Evolutionary conservation across 1,284 basidiomycete genomes (phyloP).

Genomic region (Apiotrichum gamsii): DNA sequence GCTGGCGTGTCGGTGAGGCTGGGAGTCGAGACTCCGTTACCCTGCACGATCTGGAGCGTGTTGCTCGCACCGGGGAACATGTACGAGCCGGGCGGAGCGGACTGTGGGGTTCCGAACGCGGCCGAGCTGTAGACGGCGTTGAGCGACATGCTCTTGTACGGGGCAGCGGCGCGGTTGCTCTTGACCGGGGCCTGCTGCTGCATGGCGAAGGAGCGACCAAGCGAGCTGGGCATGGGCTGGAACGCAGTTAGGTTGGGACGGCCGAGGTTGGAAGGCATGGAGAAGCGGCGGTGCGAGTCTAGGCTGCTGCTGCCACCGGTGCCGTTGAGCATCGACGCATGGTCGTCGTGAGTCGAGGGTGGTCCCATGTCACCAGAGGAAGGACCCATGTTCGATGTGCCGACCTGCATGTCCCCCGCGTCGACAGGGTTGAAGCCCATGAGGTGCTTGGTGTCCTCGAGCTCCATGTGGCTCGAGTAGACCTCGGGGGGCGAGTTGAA

Average conservation of each 20-base stretch:
- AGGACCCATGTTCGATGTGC: no score
- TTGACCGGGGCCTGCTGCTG: no score
- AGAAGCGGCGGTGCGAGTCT: not conserved
- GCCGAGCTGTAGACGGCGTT: not conserved
- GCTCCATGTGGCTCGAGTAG: conserved; percentile 11
- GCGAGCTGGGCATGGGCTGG: not conserved
- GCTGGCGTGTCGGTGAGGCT: not conserved
- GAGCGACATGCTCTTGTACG: not conserved
- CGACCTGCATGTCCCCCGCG: not conserved
- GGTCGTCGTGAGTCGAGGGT: not conserved
- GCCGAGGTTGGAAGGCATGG: not conserved
- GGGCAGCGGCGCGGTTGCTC: no score
- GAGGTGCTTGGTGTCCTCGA: conserved; percentile 9
- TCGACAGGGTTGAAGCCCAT: not conserved
- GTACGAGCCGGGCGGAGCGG: not conserved
- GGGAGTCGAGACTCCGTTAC: not conserved
- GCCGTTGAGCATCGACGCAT: no score
- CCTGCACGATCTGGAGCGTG: not conserved
- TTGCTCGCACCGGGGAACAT: conserved; percentile 1
- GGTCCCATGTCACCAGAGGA: no score
- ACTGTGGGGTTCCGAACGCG: not conserved
- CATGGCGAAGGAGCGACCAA: no score
- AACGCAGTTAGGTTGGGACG: not conserved
- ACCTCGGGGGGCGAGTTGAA: conserved; percentile 22
- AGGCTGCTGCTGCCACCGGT: no score